A percentile compares a stretch with the other conserved stretches of the same genome.
phyloP scores from a whole-genome alignment of 108 stramenopile species.

The Seminavis robusta region DNA sequence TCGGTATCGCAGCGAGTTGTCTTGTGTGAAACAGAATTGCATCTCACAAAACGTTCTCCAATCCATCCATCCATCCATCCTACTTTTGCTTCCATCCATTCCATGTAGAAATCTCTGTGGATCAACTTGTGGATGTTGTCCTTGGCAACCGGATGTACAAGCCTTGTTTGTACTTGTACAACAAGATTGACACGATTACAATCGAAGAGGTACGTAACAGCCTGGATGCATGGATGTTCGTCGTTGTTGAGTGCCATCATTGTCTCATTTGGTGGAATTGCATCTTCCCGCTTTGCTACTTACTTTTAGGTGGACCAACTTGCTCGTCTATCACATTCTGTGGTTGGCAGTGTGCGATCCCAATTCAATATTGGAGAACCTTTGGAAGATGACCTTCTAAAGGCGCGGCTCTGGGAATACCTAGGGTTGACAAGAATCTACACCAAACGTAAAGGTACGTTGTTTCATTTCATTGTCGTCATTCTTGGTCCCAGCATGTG shows the following conservation, averaged over 20 bases:
- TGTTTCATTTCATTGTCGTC: not conserved
- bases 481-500: not conserved
- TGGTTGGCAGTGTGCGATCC: constrained; percentile 88
- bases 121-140: constrained; percentile 98
- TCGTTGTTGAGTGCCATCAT: too few species aligned
- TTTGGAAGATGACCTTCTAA: constrained; percentile 71
- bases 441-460: constrained; percentile 91
- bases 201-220: too few species aligned
- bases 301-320: too few species aligned
- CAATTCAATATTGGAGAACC: constrained; percentile 83
- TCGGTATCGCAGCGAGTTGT: constrained; percentile 82
- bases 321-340: constrained; percentile 92
- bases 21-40: constrained; percentile 77
- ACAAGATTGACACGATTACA: constrained; percentile 97
- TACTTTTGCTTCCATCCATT: too few species aligned
- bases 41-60: too few species aligned
- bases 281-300: too few species aligned
- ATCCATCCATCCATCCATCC: too few species aligned
- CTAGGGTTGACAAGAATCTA: constrained; percentile 95
- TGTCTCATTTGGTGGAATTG: too few species aligned
- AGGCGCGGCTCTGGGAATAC: constrained; percentile 94
- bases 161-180: constrained; percentile 96
- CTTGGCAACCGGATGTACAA: constrained; percentile 96
- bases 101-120: constrained; percentile 85
- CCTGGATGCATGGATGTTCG: too few species aligned